Evolutionary conservation across 1,139 yeast species (phyloP), one percentile per base, ranked within the genome.

Genomic region (Lodderomyces parapsilosis): DNA sequence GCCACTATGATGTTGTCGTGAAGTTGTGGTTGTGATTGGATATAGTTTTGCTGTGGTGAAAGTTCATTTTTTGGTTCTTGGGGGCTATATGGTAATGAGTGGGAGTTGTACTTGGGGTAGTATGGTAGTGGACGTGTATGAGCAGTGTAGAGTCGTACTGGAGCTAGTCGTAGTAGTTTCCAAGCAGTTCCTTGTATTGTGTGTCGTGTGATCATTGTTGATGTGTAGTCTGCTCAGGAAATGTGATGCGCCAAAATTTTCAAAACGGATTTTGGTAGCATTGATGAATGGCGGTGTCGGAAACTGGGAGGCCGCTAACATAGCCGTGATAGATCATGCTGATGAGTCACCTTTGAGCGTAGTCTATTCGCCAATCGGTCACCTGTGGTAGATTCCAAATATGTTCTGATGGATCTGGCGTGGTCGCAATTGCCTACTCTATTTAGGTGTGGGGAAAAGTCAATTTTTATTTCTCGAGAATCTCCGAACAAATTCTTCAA

Each of bases 1-100:
- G 98, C 96, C 2, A 93, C 79, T 28, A 86, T 69, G 18, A 93
- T 76, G 41, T 73, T 78, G 55, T 87, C 96, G 30, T 74, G 60
- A 4, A 53, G 52, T 0, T 49, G 47, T 0, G 94, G 93, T 23
- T 56, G 53, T 4, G 62, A 64, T 50, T 79, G 86, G 2, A 44
- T 38, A 42, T 63, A 59, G 17, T 13, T 22, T 11, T 27, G 25
- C 14, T 36, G 41, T n/a, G 32, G 24, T 5, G 43, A 31, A 10
- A 47, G 38, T 2, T 19, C 14, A 30, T 49, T 47, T 30, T 33
- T 40, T 19, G 39, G 45, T 24, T 48, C 48, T 6, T 30, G 19
- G 3, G 33, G 33, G 19, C 15, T 19, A 15, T 30, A 30, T n/a
- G 36, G 24, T 18, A n/a, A 15, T 11, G 41, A 23, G 6, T 18